Evolutionary conservation across 139 green algal genomes (phyloP).

Genomic region (Asterochloris sp.): DNA sequence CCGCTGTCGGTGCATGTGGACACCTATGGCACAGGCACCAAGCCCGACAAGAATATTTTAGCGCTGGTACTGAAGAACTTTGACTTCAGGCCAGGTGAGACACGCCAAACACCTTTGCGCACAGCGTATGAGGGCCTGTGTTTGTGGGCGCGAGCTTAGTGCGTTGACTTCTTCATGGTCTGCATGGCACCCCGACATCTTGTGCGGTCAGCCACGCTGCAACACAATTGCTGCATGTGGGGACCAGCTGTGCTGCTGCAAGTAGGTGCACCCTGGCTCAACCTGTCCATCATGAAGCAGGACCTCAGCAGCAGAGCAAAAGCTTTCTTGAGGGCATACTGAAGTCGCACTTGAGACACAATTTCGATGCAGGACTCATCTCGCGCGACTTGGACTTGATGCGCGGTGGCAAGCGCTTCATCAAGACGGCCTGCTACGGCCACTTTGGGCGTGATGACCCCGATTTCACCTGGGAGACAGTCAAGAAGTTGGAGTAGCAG

Average conservation of each 20-base stretch:
- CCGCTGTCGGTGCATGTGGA: constrained; percentile 97
- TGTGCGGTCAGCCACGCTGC: neutral
- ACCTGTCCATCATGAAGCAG: neutral
- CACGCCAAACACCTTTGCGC: neutral
- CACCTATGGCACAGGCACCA: constrained; percentile 94
- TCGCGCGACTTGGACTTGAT: constrained; percentile 90
- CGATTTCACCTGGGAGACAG: constrained; percentile 96
- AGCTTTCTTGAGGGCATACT: neutral
- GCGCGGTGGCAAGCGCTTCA: constrained; percentile 86
- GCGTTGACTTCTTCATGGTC: neutral
- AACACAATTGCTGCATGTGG: neutral
- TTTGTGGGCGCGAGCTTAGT: neutral
- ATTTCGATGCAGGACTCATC: constrained; percentile 67
- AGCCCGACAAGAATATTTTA: constrained; percentile 89
- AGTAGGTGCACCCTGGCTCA: neutral
- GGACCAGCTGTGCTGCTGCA: neutral
- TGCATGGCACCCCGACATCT: neutral
- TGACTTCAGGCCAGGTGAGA: constrained; percentile 88
- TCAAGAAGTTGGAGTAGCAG: constrained; percentile 23
- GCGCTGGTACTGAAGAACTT: constrained; percentile 84
- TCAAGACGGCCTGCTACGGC: constrained; percentile 94
- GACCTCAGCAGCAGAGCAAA: neutral
- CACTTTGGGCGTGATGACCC: constrained; percentile 94
- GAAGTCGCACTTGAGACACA: neutral
- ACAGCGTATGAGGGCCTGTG: neutral